Evolutionary conservation across 176 grass and related monocot genomes (phyloP), one percentile per base, ranked within the genome.

Genomic region (Calamus simplicifolius): DNA sequence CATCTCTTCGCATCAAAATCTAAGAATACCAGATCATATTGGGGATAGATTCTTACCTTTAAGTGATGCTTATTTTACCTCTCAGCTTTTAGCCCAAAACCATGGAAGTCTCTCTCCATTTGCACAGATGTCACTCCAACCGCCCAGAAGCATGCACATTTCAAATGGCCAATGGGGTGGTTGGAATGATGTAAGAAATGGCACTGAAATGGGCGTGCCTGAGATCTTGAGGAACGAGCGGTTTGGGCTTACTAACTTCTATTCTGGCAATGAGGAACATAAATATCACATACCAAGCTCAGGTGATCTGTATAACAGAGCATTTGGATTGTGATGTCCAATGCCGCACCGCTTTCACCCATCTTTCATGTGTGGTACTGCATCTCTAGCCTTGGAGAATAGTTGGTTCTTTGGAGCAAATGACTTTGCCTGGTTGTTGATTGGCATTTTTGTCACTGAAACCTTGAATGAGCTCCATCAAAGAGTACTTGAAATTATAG

Each of bases 281-380:
- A 82, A 54, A 65, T 80, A 88, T 54, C 89, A 85, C 60, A 71
- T 85, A 54, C 57, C 79, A 25, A 70, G 81, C 59, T 71, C 75
- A 57, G 78, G 71, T 64, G 78, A 85, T 85, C 16, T 95, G 15
- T 88, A 79, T 70, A 86, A 81, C 76, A 89, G 73, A 72, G 74
- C 85, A 74, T 95, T 89, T 80, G 85, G 90, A 80, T 71, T 89
- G 67, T 95, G 59, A 81, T 29, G 49, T 62, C 55, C 10, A 8
- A 23, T 49, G 60, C 30, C 6, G 19, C 13, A 0, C 4, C 4
- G 60, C 18, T 48, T 49, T 49, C 18, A 63, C n/a, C 19, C 17
- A 1, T 49, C 31, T 25, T 49, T 25, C 35, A 10, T 43, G 35
- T 26, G 60, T 18, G 19, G 16, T 28, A 54, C 7, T 29, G 51